These are phyloP conservation scores for Quercus dentata DNA, from an alignment of 306 rosid genomes.

Conservation along the genomic window DNA sequence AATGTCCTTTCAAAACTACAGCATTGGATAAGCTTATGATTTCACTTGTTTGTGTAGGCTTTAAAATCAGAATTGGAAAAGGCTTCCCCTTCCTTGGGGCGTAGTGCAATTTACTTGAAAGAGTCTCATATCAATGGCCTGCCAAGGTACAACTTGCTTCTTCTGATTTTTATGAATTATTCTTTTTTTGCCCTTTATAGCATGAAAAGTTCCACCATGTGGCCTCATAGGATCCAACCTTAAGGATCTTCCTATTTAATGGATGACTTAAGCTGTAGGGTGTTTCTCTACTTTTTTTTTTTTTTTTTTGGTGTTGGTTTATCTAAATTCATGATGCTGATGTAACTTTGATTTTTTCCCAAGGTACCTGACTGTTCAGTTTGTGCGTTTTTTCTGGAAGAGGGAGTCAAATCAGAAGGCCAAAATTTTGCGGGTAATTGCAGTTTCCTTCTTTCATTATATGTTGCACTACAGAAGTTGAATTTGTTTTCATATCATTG, in stretches of 20 bases:
- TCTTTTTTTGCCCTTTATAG: background rate
- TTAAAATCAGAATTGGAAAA: conserved; percentile 95
- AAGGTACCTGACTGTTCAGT: conserved; percentile 95
- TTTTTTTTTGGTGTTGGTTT: background rate
- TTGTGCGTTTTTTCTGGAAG: conserved; percentile 99
- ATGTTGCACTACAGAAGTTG: background rate
- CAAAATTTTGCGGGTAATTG: conserved; percentile 88
- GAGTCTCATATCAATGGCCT: conserved; percentile 92
- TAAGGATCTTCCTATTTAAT: background rate
- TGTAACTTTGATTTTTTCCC: conserved; percentile 12
- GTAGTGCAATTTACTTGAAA: conserved; percentile 79
- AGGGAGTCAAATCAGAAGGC: conserved; percentile 98
- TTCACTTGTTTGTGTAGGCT: conserved; percentile 52
- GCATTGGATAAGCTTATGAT: conserved; percentile 7
- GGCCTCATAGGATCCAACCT: background rate
- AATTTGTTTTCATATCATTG: background rate
- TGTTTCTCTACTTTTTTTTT: background rate
- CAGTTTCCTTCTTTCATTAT: conserved; percentile 6
- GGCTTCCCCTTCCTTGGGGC: conserved; percentile 84
- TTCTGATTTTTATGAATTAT: conserved; percentile 1
- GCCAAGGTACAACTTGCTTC: conserved; percentile 58
- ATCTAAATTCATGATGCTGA: background rate
- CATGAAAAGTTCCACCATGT: conserved; percentile 1
- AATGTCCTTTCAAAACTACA: background rate
- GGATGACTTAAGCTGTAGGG: background rate